These are phyloP conservation scores for Candida endomychidarum DNA, from an alignment of 805 yeast species.

Conservation along the genomic window DNA sequence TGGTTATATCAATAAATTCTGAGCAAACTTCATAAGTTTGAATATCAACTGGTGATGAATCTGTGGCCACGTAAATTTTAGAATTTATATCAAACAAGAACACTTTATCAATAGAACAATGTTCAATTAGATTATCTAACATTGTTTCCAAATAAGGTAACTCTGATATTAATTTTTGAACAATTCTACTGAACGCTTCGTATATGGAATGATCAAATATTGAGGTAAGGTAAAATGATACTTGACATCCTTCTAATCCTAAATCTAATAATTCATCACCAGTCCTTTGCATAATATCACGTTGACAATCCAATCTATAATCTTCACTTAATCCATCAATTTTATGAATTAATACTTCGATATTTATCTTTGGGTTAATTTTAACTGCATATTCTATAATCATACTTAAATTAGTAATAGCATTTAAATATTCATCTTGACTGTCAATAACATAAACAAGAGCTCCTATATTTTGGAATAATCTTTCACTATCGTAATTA, in stretches of 20 bases:
- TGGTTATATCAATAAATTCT: slow-evolving; percentile 91
- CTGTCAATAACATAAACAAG: slow-evolving; percentile 92
- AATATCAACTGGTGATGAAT: slow-evolving; percentile 91
- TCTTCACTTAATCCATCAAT: slow-evolving; percentile 95
- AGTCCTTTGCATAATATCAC: slow-evolving; percentile 94
- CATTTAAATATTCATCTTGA: slow-evolving; percentile 92
- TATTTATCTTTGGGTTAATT: slow-evolving; percentile 79
- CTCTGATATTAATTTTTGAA: slow-evolving; percentile 88
- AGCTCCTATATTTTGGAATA: slow-evolving; percentile 83
- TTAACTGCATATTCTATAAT: slow-evolving; percentile 85
- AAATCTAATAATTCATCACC: slow-evolving; percentile 89
- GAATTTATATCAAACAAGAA: slow-evolving; percentile 89
- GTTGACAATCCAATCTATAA: slow-evolving; percentile 87
- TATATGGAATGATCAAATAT: slow-evolving; percentile 95
- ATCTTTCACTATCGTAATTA: slow-evolving; percentile 69
- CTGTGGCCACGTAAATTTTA: slow-evolving; percentile 93
- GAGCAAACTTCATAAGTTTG: slow-evolving; percentile 97
- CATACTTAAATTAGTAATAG: slow-evolving; percentile 83
- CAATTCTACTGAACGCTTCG: slow-evolving; percentile 91
- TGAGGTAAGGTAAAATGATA: slow-evolving; percentile 87
- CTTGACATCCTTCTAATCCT: slow-evolving; percentile 88
- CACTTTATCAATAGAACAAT: slow-evolving; percentile 88
- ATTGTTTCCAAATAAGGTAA: slow-evolving; percentile 84
- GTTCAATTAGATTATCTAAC: slow-evolving; percentile 84
- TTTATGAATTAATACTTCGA: slow-evolving; percentile 92